Base-by-base conservation (phyloP, 148 eudicot genomes). In the Chenopodium album region DNA sequence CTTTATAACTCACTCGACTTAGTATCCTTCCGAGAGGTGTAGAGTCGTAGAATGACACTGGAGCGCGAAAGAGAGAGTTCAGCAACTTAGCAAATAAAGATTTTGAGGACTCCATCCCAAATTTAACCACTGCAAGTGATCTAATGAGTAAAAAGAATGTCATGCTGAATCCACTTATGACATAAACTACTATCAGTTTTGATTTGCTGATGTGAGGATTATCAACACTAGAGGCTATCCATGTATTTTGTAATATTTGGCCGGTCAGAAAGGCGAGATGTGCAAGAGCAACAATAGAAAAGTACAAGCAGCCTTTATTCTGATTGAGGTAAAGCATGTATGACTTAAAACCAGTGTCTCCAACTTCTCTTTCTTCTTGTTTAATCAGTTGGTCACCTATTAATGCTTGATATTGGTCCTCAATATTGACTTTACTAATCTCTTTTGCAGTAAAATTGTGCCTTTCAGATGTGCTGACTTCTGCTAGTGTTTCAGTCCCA, bases 1-100 rank as follows among this genome's bases (percentile, higher is more conserved):
- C 4, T 50, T 47, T 31, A 34, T 68, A 81, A 81, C 84, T 84
- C 85, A 92, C 98, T 88, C 97, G 83, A 85, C 94, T 95, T 68
- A 95, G 83, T 81, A 95, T 92, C 81, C 99, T 89, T 82, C 99
- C 98, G 85, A 95, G 86, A 66, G 98, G 99, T 0, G 99, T 95
- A 37, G 97, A 95, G 74, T 95, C 97, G 63, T 93, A 94, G 82
- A 95, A 94, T 22, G 97, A 86, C 93, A 92, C 91, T n/a, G 99
- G 99, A 4, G 98, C 99, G 19, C 93, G 90, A 32, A 94, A 92
- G 26, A 95, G 92, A 56, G 98, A 94, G 65, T 83, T 86, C 75
- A 94, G 50, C 46, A 95, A 84, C 88, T 88, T 87, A 14, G 91
- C 85, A 80, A 91, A 95, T 62, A 95, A 65, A 19, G 99, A 88